phyloP scores from a whole-genome alignment of 2,329 filamentous ascomycete genomes.

The Ophiocordyceps unilateralis region DNA sequence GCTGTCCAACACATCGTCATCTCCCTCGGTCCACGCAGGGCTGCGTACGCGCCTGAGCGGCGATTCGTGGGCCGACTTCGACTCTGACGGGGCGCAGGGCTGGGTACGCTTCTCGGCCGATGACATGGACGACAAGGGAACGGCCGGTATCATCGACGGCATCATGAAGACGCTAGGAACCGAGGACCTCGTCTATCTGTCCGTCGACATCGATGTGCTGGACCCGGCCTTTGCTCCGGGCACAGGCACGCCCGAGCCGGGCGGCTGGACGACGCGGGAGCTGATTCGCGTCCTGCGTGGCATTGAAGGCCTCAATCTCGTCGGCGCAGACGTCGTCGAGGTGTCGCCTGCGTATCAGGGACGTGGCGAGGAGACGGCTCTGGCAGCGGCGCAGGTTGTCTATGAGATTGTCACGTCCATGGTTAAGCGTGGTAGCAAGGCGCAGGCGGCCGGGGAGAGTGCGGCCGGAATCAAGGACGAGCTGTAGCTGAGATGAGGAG shows the following conservation, averaged over 20 bases:
- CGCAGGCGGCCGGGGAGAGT: conserved; percentile 15
- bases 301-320: conserved; percentile 66
- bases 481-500: too few relatives aligned
- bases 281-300: conserved; percentile 69
- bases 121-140: conserved; percentile 72
- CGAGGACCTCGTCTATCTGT: conserved; percentile 64
- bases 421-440: conserved; percentile 41
- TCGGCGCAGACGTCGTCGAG: conserved; percentile 83
- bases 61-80: conserved; percentile 47
- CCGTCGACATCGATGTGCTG: conserved; percentile 68
- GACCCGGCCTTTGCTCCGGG: conserved; percentile 53
- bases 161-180: conserved; percentile 61
- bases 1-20: conserved; percentile 50
- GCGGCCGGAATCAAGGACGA: conserved; percentile 25
- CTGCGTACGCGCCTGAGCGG: conserved; percentile 61
- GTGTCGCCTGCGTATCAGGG: conserved; percentile 70
- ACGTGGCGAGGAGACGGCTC: conserved; percentile 59
- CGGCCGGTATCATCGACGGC: conserved; percentile 46
- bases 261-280: conserved; percentile 82
- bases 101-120: conserved; percentile 67
- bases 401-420: conserved; percentile 73
- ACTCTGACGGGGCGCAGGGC: conserved; percentile 56
- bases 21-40: conserved; percentile 66
- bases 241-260: conserved; percentile 78
- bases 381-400: conserved; percentile 69